phyloP scores from a whole-genome alignment of 1,284 basidiomycete genomes.

The Pseudozyma hubeiensis region DNA sequence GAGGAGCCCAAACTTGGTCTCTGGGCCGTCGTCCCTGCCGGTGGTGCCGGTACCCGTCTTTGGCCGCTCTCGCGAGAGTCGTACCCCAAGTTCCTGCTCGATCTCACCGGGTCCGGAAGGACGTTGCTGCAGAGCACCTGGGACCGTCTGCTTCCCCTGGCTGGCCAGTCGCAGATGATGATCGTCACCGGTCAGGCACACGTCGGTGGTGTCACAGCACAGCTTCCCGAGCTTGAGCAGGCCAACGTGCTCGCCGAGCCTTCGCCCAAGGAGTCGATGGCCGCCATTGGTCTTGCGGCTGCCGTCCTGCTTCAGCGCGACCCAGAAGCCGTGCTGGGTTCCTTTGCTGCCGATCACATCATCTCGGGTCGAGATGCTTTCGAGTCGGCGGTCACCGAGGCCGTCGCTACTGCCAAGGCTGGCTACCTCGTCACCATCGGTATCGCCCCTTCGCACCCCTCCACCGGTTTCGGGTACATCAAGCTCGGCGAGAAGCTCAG shows the following conservation, averaged over 20 bases:
- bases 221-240: slow-evolving; percentile 57
- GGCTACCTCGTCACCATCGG: slow-evolving; percentile 68
- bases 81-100: slow-evolving; percentile 67
- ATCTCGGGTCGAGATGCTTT: slow-evolving; percentile 67
- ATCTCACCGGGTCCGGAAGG: slow-evolving; percentile 62
- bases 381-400: slow-evolving; percentile 66
- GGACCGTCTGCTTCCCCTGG: slow-evolving; percentile 63
- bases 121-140: slow-evolving; percentile 66
- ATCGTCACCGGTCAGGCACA: slow-evolving; percentile 65
- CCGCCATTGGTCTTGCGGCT: slow-evolving; percentile 66
- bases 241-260: slow-evolving; percentile 66
- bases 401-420: slow-evolving; percentile 63
- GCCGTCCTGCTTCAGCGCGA: slow-evolving; percentile 64
- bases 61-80: slow-evolving; percentile 65
- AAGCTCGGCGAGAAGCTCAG: slow-evolving; percentile 65
- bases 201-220: slow-evolving; percentile 55
- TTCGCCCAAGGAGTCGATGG: slow-evolving; percentile 66
- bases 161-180: slow-evolving; percentile 58
- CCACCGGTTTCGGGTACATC: slow-evolving; percentile 68
- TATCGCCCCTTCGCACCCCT: slow-evolving; percentile 67
- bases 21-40: slow-evolving; percentile 67
- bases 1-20: slow-evolving; percentile 63
- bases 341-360: slow-evolving; percentile 68
- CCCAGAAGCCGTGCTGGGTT: slow-evolving; percentile 66
- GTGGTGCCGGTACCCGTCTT: slow-evolving; percentile 66